A percentile compares a stretch with the other conserved stretches of the same genome.
phyloP scores from a whole-genome alignment of 805 yeast species.

The Suhomyces faveliae region DNA sequence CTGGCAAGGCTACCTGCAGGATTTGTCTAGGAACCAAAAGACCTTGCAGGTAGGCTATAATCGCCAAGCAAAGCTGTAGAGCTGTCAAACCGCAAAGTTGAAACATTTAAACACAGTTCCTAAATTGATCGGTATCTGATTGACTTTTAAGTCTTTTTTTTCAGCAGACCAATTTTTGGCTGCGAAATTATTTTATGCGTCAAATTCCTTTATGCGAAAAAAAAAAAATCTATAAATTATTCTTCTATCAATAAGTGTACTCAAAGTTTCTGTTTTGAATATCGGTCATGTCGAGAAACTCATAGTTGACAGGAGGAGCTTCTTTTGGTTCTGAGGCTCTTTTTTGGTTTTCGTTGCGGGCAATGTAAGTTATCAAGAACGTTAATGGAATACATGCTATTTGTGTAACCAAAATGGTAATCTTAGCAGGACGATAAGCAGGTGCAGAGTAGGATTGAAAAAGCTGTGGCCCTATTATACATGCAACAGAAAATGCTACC shows the following conservation, averaged over 20 bases:
- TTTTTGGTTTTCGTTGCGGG: constrained; percentile 48
- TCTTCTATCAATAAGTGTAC: constrained; percentile 39
- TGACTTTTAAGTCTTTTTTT: not conserved
- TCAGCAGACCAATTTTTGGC: not conserved
- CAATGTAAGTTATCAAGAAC: constrained; percentile 41
- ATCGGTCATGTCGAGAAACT: constrained; percentile 60
- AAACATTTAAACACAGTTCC: not conserved
- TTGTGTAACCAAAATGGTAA: constrained; percentile 52
- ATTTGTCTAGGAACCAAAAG: not conserved
- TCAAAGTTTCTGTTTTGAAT: constrained; percentile 56
- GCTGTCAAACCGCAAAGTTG: not conserved
- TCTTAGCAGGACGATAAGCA: constrained; percentile 56
- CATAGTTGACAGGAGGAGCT: constrained; percentile 32
- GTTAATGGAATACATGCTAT: constrained; percentile 45
- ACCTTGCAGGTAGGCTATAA: not conserved
- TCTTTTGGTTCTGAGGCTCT: constrained; percentile 43
- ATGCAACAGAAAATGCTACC: constrained; percentile 66
- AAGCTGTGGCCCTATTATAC: constrained; percentile 66
- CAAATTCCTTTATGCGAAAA: not conserved
- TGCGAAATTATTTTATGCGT: not conserved
- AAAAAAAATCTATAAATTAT: not conserved
- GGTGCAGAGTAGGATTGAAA: constrained; percentile 56
- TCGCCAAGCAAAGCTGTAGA: not conserved
- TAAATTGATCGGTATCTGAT: not conserved
- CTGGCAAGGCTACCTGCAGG: not conserved